These are phyloP conservation scores for Conoideocrella luteorostrata DNA, from an alignment of 2,329 filamentous ascomycete species.

Conservation along the genomic window DNA sequence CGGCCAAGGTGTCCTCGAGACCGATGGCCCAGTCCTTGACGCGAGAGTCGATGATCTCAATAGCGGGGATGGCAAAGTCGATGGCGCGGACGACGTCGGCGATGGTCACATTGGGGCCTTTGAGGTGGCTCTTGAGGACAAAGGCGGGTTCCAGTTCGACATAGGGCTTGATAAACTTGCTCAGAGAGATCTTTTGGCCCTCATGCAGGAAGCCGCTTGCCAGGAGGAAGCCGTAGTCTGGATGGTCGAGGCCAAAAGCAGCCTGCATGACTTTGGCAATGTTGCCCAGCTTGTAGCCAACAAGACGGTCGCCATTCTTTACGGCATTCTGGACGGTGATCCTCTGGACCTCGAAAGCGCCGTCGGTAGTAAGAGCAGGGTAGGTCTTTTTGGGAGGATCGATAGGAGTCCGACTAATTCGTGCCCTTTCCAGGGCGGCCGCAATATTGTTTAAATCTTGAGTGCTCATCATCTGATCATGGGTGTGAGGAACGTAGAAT, in stretches of 20 bases:
- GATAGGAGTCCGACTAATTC: background rate
- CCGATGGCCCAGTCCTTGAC: background rate
- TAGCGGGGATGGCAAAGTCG: background rate
- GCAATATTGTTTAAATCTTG: background rate
- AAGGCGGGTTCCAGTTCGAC: background rate
- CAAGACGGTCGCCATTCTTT: background rate
- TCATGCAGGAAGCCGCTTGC: background rate
- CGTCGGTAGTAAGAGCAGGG: background rate
- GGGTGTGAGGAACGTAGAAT: no score
- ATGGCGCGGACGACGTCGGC: background rate
- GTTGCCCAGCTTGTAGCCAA: background rate
- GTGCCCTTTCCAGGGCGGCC: background rate
- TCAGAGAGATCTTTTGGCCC: background rate
- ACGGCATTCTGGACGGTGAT: background rate
- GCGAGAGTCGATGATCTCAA: background rate
- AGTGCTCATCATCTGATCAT: no score
- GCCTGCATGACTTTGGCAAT: background rate
- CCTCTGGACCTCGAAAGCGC: background rate
- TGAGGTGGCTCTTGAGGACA: background rate
- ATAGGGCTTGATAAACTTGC: background rate
- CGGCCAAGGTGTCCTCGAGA: background rate
- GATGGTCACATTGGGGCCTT: background rate
- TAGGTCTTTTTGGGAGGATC: background rate
- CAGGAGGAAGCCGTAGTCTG: background rate
- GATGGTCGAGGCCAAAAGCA: background rate